Evolutionary conservation across 192 early-diverging fungal genomes (phyloP).

Genomic region (Linnemannia schmuckeri): DNA sequence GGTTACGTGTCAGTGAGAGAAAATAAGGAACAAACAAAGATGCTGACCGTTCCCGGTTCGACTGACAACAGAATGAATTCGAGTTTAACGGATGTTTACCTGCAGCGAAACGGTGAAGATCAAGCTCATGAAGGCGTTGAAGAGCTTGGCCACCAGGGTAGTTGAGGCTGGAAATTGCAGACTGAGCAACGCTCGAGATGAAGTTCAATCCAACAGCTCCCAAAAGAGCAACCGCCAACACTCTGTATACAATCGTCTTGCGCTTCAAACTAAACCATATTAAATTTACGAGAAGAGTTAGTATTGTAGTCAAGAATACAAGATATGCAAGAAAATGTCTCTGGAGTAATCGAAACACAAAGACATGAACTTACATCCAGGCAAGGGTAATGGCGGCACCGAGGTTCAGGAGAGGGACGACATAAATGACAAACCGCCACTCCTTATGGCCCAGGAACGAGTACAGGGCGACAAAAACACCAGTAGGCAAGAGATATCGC

Average conservation of each 20-base stretch:
- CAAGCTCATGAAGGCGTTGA: constrained; percentile 68
- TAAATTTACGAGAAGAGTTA: background rate
- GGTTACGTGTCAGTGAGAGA: constrained; percentile 7
- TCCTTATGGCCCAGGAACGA: constrained; percentile 93
- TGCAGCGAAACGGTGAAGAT: constrained; percentile 23
- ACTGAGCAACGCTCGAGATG: constrained; percentile 51
- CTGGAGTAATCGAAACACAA: background rate
- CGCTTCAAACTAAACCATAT: constrained; percentile 33
- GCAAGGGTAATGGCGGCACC: constrained; percentile 71
- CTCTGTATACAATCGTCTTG: constrained; percentile 53
- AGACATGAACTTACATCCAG: constrained; percentile 50
- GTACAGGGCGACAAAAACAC: constrained; percentile 73
- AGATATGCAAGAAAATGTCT: background rate
- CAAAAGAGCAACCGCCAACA: constrained; percentile 31
- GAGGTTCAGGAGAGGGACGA: constrained; percentile 84
- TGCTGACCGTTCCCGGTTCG: too few species aligned
- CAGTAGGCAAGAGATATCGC: constrained; percentile 66
- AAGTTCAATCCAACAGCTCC: constrained; percentile 35
- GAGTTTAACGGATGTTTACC: constrained; percentile 11
- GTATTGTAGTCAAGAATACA: background rate
- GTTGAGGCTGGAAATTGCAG: constrained; percentile 78
- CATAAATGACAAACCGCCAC: constrained; percentile 93
- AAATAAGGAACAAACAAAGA: background rate
- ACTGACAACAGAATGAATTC: background rate
- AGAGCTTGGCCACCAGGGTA: constrained; percentile 93